Conservation (phyloP, 1,139 yeast species). For the Diutina pseudorugosa region DNA sequence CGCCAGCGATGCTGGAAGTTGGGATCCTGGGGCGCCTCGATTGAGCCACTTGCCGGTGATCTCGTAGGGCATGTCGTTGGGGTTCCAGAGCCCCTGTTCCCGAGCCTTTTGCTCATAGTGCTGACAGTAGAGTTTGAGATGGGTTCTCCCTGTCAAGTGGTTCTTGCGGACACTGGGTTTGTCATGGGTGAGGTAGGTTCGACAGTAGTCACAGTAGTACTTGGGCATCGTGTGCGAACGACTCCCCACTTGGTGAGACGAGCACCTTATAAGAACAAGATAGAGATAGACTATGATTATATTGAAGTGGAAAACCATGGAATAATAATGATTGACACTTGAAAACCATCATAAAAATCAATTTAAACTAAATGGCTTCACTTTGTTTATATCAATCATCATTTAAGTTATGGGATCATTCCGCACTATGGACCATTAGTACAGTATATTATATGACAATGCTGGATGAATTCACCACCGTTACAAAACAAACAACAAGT, state of each 20-base stretch:
- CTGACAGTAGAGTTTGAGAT: slow-evolving; percentile 60
- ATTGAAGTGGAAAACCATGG: no score
- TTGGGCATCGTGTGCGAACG: slow-evolving; percentile 29
- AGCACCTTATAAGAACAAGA: no score
- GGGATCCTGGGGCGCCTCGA: neutral
- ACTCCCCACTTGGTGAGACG: neutral
- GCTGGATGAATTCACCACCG: no score
- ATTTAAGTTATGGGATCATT: no score
- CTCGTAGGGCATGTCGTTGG: slow-evolving; percentile 27
- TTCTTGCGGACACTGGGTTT: slow-evolving; percentile 78
- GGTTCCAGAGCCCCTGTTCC: slow-evolving; percentile 33
- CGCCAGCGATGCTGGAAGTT: neutral
- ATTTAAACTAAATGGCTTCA: no score
- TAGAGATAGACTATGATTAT: no score
- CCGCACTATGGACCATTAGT: no score
- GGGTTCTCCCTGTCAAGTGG: slow-evolving; percentile 73
- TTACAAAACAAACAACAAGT: no score
- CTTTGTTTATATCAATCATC: no score
- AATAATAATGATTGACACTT: no score
- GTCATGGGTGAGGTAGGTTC: slow-evolving; percentile 78
- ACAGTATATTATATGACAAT: no score
- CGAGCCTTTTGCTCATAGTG: slow-evolving; percentile 56
- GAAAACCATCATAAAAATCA: no score
- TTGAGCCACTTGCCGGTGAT: slow-evolving; percentile 1
- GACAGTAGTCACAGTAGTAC: slow-evolving; percentile 82